phyloP scores from a whole-genome alignment of 1,284 basidiomycete genomes.

The Pseudozyma thailandica region DNA sequence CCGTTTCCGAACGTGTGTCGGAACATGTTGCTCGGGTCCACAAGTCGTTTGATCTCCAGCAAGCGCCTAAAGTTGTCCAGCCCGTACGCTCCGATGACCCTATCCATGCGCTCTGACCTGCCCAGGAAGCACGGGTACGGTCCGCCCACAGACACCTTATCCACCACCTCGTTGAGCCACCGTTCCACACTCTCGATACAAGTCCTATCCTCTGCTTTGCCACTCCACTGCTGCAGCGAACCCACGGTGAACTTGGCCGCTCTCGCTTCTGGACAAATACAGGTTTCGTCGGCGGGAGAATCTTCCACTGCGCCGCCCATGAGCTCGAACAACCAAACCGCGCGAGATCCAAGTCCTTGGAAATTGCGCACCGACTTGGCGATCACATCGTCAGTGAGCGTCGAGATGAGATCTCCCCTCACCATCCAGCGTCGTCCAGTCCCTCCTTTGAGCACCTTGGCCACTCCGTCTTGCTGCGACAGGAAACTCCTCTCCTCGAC shows the following conservation, averaged over 20 bases:
- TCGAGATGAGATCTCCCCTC: constrained; percentile 72
- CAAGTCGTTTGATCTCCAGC: constrained; percentile 47
- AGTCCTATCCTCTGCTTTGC: constrained; percentile 79
- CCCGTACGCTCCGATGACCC: constrained; percentile 54
- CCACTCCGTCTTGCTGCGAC: constrained; percentile 87
- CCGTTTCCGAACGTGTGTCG: constrained; percentile 53
- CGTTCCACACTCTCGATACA: constrained; percentile 83
- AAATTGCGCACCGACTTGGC: constrained; percentile 84
- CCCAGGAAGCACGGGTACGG: constrained; percentile 60
- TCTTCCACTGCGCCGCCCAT: constrained; percentile 83
- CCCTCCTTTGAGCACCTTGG: constrained; percentile 84
- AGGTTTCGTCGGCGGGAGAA: constrained; percentile 72
- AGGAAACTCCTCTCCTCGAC: constrained; percentile 87
- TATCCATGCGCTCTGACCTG: constrained; percentile 42
- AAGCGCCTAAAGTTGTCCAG: constrained; percentile 48
- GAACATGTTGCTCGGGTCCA: constrained; percentile 56
- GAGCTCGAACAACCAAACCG: constrained; percentile 71
- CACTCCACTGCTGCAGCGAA: constrained; percentile 90
- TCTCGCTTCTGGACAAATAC: constrained; percentile 80
- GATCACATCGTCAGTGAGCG: constrained; percentile 85
- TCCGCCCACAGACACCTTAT: constrained; percentile 50
- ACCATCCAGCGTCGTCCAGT: constrained; percentile 69
- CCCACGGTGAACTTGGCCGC: constrained; percentile 84
- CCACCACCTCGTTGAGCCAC: constrained; percentile 56
- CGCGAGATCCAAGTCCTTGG: constrained; percentile 74